A percentile compares a stretch with the other conserved stretches of the same genome.
phyloP scores from a whole-genome alignment of 805 yeast genomes.

The Candida koratica region DNA sequence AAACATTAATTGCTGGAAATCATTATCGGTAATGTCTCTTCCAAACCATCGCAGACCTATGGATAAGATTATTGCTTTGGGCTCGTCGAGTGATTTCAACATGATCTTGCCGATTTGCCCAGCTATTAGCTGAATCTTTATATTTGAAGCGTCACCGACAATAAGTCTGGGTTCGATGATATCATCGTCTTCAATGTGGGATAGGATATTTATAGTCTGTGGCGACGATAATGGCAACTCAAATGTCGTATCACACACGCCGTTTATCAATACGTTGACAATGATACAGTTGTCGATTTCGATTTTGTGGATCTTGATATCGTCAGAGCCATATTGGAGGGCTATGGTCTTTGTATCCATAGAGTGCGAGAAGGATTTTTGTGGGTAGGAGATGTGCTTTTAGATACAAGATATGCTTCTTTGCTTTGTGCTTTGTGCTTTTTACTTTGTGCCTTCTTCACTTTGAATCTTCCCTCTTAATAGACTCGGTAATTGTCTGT shows the following conservation, averaged over 20 bases:
- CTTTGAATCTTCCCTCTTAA: too few relatives aligned
- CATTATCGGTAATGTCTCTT: slow-evolving; percentile 29
- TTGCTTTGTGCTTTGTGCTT: too few relatives aligned
- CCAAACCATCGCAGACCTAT: slow-evolving; percentile 49
- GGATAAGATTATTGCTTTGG: slow-evolving; percentile 41
- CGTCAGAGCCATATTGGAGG: slow-evolving; percentile 3
- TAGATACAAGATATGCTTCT: too few relatives aligned
- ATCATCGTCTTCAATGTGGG: slow-evolving; percentile 15
- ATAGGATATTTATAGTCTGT: slow-evolving; percentile 18
- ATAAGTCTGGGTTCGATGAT: slow-evolving; percentile 42
- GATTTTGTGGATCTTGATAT: slow-evolving; percentile 25
- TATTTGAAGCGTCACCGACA: slow-evolving; percentile 46
- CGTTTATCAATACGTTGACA: slow-evolving; percentile 38
- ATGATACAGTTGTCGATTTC: slow-evolving; percentile 38
- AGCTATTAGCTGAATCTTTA: slow-evolving; percentile 46
- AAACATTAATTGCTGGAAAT: slow-evolving; percentile 45
- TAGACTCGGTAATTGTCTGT: too few relatives aligned
- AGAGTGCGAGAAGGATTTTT: not conserved
- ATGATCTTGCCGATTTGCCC: slow-evolving; percentile 45
- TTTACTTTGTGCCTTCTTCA: too few relatives aligned
- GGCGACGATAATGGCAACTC: slow-evolving; percentile 35
- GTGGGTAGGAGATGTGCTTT: not conserved
- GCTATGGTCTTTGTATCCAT: slow-evolving; percentile 2
- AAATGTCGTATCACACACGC: slow-evolving; percentile 49
- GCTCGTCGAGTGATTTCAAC: slow-evolving; percentile 24